Evolutionary conservation across 2,329 filamentous ascomycete genomes (phyloP).

Genomic region (Microascus cirrosus): DNA sequence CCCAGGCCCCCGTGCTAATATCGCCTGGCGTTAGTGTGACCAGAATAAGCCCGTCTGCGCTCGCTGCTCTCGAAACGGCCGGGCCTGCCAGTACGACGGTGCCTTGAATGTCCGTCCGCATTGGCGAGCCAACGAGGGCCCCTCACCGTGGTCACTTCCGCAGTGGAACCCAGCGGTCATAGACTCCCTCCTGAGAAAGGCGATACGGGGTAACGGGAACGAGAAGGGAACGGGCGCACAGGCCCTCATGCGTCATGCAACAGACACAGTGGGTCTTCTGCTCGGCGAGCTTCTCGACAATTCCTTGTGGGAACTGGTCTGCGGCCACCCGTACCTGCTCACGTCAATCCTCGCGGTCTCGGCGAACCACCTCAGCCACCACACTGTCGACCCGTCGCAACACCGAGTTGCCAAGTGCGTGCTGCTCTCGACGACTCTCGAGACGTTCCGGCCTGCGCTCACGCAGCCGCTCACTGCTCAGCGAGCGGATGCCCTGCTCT

Average conservation of each 20-base stretch:
- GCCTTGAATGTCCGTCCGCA: too few relatives aligned
- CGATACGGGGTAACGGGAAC: not conserved
- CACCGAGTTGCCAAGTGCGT: not conserved
- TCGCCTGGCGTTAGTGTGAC: not conserved
- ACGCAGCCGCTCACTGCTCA: slow-evolving; percentile 9
- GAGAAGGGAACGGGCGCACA: not conserved
- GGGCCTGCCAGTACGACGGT: not conserved
- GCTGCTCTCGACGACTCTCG: not conserved
- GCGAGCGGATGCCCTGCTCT: slow-evolving; percentile 12
- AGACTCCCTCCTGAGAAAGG: not conserved
- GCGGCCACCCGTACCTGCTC: not conserved
- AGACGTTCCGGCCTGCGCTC: slow-evolving; percentile 11
- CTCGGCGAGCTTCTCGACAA: not conserved
- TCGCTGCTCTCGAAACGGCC: not conserved
- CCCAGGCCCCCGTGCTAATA: too few relatives aligned
- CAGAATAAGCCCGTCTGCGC: not conserved
- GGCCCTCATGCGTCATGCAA: not conserved
- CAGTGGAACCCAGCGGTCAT: not conserved
- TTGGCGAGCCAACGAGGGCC: not conserved
- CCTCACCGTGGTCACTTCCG: not conserved
- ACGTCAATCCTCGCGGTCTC: not conserved
- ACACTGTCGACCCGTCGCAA: not conserved
- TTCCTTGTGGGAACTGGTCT: not conserved
- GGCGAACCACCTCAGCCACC: not conserved
- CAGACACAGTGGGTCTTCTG: not conserved